phyloP scores from a whole-genome alignment of 257 asterid species.

The Nicotiana attenuata region DNA sequence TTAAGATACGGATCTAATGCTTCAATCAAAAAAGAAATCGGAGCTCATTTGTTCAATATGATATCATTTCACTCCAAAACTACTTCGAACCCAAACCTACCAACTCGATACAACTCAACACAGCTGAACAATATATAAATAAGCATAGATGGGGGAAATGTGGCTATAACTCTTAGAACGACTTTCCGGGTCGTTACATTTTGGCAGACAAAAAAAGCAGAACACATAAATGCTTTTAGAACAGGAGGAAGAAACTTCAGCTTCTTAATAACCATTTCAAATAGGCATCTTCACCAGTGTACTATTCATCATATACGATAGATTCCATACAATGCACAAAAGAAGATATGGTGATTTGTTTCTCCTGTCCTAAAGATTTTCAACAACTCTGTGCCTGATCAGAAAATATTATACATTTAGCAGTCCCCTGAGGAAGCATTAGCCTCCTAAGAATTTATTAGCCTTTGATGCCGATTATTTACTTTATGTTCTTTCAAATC shows the following conservation, averaged over 20 bases:
- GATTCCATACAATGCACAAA: background rate
- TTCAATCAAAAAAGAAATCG: no score
- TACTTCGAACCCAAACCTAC: no score
- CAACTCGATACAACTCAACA: no score
- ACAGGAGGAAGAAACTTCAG: background rate
- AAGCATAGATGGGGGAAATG: no score
- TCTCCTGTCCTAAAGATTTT: background rate
- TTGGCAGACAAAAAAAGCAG: background rate
- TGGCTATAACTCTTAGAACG: no score
- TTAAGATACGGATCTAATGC: no score
- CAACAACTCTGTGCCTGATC: background rate
- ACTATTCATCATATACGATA: background rate
- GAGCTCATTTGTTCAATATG: no score
- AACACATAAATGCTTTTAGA: background rate
- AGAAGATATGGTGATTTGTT: background rate
- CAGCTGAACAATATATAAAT: no score
- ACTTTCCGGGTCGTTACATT: no score
- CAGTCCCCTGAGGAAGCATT: conserved; percentile 1
- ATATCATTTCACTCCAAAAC: no score
- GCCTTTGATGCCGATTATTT: background rate
- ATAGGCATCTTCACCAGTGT: background rate
- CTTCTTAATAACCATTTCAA: background rate
- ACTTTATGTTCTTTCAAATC: conserved; percentile 57
- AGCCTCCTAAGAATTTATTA: conserved; percentile 11
- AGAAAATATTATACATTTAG: background rate